phyloP scores from a whole-genome alignment of 2,329 filamentous ascomycete genomes.

The Claviceps cyperi region DNA sequence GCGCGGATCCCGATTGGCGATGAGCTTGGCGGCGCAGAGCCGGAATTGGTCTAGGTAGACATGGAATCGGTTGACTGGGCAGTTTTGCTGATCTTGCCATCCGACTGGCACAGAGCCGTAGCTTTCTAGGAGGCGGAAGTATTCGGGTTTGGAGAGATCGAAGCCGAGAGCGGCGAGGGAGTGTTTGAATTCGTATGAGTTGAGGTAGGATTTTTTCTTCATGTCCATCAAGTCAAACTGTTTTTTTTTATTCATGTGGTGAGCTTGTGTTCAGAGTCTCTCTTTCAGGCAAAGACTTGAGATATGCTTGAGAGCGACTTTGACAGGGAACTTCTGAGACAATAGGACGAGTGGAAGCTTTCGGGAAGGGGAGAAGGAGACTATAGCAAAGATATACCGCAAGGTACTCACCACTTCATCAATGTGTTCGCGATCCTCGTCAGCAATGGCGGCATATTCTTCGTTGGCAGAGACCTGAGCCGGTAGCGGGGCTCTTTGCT shows the following conservation, averaged over 20 bases:
- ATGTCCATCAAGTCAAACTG: constrained; percentile 93
- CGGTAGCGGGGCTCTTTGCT: constrained; percentile 15
- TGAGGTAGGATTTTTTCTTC: constrained; percentile 84
- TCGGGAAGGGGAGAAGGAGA: neutral
- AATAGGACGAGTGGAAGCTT: neutral
- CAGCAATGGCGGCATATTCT: constrained; percentile 41
- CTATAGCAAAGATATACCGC: neutral
- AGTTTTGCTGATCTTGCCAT: constrained; percentile 32
- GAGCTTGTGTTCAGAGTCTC: neutral
- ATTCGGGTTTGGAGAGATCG: constrained; percentile 74
- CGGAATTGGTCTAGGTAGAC: constrained; percentile 43
- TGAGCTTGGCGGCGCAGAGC: constrained; percentile 63
- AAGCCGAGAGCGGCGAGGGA: constrained; percentile 92
- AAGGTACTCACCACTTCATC: constrained; percentile 64
- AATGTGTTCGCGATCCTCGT: constrained; percentile 87
- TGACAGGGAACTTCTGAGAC: constrained; percentile 6
- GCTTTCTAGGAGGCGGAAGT: constrained; percentile 65
- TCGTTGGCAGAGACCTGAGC: constrained; percentile 23
- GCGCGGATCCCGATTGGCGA: constrained; percentile 67
- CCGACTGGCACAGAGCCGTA: constrained; percentile 59
- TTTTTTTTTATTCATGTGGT: neutral
- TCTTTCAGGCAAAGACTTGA: neutral
- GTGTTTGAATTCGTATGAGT: constrained; percentile 97
- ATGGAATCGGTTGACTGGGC: constrained; percentile 29
- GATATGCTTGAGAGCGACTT: neutral